Conservation (phyloP, 225 moss, liverwort and hornwort species). For the Pseudisothecium myosuroides region DNA sequence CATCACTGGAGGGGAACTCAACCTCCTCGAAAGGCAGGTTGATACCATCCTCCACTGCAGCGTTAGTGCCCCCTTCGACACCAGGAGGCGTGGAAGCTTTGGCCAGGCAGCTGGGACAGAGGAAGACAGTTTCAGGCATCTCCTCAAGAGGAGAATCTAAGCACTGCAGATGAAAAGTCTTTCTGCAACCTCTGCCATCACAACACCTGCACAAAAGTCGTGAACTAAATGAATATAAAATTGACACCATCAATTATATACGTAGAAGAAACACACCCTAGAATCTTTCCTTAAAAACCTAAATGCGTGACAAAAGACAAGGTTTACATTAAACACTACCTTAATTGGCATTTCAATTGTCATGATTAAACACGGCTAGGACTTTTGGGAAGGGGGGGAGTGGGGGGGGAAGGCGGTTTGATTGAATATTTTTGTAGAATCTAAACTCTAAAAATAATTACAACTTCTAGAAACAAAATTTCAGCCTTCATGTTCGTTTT, state of each 20-base stretch:
- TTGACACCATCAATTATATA: background rate
- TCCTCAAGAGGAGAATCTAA: constrained; percentile 26
- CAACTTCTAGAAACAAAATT: too few relatives aligned
- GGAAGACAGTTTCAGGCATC: constrained; percentile 6
- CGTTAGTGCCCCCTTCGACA: background rate
- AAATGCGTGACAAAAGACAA: background rate
- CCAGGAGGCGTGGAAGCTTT: background rate
- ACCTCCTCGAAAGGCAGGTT: constrained; percentile 18
- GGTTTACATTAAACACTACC: background rate
- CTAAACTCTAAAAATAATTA: too few relatives aligned
- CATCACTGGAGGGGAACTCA: constrained; percentile 48
- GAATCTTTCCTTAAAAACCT: background rate
- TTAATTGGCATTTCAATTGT: background rate
- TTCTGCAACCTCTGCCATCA: constrained; percentile 28
- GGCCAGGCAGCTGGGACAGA: constrained; percentile 22
- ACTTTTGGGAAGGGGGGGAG: too few relatives aligned
- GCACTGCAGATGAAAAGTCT: constrained; percentile 37
- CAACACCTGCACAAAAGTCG: constrained; percentile 29
- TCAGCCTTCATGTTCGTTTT: too few relatives aligned
- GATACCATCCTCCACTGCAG: background rate
- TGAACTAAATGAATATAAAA: background rate
- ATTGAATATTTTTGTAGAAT: too few relatives aligned
- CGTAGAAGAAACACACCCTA: background rate
- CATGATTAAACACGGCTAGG: background rate
- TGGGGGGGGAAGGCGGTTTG: background rate